phyloP scores from a whole-genome alignment of 2,329 filamentous ascomycete species.

The Dactylellina drechsleri region DNA sequence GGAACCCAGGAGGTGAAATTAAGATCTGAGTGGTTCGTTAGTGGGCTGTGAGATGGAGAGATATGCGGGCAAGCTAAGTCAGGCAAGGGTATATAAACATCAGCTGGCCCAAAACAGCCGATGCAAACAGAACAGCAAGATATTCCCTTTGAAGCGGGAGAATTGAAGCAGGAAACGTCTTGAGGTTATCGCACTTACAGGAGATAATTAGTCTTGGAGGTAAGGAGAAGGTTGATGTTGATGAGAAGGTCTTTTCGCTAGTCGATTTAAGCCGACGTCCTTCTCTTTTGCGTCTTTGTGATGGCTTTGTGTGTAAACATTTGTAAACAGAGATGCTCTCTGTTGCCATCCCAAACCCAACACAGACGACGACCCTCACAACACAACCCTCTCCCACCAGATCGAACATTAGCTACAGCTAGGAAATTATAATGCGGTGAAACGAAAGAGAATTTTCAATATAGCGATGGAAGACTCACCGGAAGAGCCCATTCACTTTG shows the following conservation, averaged over 20 bases:
- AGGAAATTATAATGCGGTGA: background rate
- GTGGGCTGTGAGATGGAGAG: constrained; percentile 26
- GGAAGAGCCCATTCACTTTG: constrained; percentile 68
- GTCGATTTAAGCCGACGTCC: background rate
- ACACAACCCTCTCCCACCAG: constrained; percentile 17
- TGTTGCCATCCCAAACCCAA: constrained; percentile 47
- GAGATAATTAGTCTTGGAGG: background rate
- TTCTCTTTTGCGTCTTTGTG: constrained; percentile 27
- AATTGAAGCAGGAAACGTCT: too few species aligned
- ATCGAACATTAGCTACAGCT: too few species aligned
- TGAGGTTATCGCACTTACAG: too few species aligned
- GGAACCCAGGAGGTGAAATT: constrained; percentile 47
- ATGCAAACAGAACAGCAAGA: background rate
- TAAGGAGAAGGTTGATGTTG: background rate
- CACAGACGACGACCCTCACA: constrained; percentile 35
- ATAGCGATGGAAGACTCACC: constrained; percentile 8
- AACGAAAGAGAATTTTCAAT: background rate
- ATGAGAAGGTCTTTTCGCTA: background rate
- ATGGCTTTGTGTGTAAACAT: constrained; percentile 49
- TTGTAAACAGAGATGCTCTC: background rate
- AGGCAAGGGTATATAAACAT: constrained; percentile 52
- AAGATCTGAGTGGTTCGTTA: constrained; percentile 31
- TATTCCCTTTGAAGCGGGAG: background rate
- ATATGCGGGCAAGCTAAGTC: constrained; percentile 41
- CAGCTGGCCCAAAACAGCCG: constrained; percentile 3